Percentiles rank a stretch among this genome's conserved stretches.
phyloP scores from a whole-genome alignment of 352 stramenopile species.

The Globisporangium cederbergense region DNA sequence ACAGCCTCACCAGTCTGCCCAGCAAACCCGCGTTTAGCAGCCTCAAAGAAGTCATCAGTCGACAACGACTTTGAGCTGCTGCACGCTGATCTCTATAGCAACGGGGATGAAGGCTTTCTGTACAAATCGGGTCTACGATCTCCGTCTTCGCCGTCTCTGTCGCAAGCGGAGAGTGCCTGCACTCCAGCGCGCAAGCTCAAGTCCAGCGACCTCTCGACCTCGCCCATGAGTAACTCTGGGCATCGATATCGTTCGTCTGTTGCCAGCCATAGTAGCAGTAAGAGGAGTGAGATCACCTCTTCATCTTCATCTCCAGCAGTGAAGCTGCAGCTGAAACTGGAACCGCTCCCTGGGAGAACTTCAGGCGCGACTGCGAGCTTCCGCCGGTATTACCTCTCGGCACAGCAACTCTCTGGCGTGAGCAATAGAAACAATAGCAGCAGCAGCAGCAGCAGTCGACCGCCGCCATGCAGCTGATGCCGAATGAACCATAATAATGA shows the following conservation, averaged over 20 bases:
- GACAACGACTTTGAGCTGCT: conserved; percentile 1
- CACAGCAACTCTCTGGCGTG: conserved; percentile 17
- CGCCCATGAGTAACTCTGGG: background rate
- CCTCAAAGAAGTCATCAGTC: background rate
- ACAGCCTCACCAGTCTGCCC: background rate
- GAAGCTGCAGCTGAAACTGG: conserved; percentile 14
- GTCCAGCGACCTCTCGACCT: conserved; percentile 10
- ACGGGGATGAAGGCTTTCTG: background rate
- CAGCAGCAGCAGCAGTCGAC: background rate
- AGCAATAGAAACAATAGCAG: conserved; percentile 13
- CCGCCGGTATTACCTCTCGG: conserved; percentile 37
- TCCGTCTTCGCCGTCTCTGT: background rate
- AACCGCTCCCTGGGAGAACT: conserved; percentile 13
- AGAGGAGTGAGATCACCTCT: background rate
- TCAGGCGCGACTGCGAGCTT: conserved; percentile 25
- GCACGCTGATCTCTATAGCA: background rate
- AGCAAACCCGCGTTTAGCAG: background rate
- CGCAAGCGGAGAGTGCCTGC: background rate
- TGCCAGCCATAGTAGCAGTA: background rate
- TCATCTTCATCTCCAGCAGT: conserved; percentile 4
- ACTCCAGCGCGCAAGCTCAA: background rate
- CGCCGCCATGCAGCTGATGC: background rate
- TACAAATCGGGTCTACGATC: background rate
- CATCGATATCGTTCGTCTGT: background rate
- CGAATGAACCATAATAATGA: background rate